Conservation (phyloP, 352 stramenopile genomes). For the Pythium brassicae region DNA sequence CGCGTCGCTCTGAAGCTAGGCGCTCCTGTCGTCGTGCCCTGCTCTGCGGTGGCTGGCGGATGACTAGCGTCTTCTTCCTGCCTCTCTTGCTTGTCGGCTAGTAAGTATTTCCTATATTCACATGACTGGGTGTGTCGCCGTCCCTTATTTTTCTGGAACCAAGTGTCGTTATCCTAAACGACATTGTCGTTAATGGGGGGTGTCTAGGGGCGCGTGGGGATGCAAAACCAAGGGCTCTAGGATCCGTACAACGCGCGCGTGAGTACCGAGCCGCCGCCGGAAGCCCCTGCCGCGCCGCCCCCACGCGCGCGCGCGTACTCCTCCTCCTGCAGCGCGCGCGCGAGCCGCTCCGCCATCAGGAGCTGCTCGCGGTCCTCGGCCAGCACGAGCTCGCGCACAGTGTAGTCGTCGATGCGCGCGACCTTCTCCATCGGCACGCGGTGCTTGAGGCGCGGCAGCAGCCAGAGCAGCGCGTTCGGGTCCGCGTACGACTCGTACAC, state of each 20-base stretch:
- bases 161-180: too few species aligned
- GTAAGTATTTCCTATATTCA: too few species aligned
- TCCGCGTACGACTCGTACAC: constrained; percentile 84
- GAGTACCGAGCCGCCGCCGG: constrained; percentile 18
- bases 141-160: too few species aligned
- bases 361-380: constrained; percentile 77
- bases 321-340: constrained; percentile 59
- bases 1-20: constrained; percentile 59
- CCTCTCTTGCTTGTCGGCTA: neutral
- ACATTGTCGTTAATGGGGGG: too few species aligned
- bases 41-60: neutral
- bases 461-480: constrained; percentile 72
- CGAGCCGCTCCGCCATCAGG: constrained; percentile 56
- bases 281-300: constrained; percentile 20
- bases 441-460: constrained; percentile 78
- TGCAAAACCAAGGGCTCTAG: neutral
- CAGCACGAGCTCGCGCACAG: constrained; percentile 66
- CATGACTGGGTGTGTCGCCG: too few species aligned
- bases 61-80: neutral
- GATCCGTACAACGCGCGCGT: constrained; percentile 10
- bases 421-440: constrained; percentile 79
- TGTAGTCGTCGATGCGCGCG: constrained; percentile 76
- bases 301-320: constrained; percentile 38
- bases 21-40: neutral
- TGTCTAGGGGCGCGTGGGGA: too few species aligned